Base-by-base conservation (phyloP, 2,329 filamentous ascomycete species). In the Ustulina deusta region DNA sequence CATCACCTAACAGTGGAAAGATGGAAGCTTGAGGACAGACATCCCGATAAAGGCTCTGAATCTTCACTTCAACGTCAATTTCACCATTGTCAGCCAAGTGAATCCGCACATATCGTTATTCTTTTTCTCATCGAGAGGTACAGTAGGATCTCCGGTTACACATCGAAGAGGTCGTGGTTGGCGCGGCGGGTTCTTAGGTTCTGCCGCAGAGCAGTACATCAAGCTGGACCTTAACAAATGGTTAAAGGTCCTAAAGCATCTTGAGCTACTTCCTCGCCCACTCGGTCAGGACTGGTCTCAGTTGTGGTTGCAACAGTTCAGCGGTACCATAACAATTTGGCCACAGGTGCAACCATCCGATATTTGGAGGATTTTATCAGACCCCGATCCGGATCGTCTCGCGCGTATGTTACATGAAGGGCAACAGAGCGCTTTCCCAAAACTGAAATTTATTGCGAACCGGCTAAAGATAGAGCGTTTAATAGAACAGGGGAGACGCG, bases 61-160 rank as follows among this genome's bases (percentile, higher is more conserved):
- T 78, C 85, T 97, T 0, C 93, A 98, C 77, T 99, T 99, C 84
- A 98, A 98, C 79, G 96, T 98, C 79, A 97, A 97, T 78, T 99
- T 98, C 80, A 95, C 93, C 71, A 94, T 99, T 71, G 96, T 90
- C 74, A 87, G 85, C 73, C 88, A 94, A 81, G 95, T 97, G 56
- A 99, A 99, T 79, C 96, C 96, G 1, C 96, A 99, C 79, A 95
- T 99, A 80, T 98, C 97, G 76, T 89, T 98, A 32, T 99, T 99
- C 85, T 98, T 99, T 87, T 99, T 98, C 84, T 96, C 92, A 34
- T 97, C 94, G 0, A 89, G 96, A 36, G 96, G 96, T 13, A 91
- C 92, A 0, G 95, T 98, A 10, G 96, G 96, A 5, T 90, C 93
- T 60, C 96, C 96, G 10, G 96, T 98, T 20, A 97, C 94, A 0